Evolutionary conservation across 2,329 filamentous ascomycete species (phyloP).

Genomic region (Microdochium trichocladiopsis): DNA sequence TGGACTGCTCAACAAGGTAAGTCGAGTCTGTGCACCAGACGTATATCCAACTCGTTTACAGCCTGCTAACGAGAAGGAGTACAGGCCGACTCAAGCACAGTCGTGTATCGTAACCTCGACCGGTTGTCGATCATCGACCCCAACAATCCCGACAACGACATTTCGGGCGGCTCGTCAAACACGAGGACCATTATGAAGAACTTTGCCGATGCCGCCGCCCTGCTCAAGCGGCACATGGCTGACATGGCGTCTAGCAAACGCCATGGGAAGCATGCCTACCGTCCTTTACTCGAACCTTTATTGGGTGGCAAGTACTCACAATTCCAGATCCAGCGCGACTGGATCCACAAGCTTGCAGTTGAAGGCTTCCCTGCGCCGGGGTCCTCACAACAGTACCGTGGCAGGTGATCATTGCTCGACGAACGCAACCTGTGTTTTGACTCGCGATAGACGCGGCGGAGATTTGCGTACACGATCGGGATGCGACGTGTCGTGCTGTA

Average conservation of each 20-base stretch:
- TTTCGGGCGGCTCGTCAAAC: conserved; percentile 76
- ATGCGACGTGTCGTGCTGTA: too few relatives aligned
- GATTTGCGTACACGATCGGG: not conserved
- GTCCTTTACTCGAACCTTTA: conserved; percentile 58
- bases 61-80: conserved; percentile 7
- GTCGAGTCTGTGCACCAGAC: conserved; percentile 17
- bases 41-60: too few relatives aligned
- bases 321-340: conserved; percentile 60
- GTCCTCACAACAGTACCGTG: not conserved
- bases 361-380: not conserved
- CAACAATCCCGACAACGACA: conserved; percentile 78
- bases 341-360: not conserved
- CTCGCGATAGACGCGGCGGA: not conserved
- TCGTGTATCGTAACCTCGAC: conserved; percentile 53
- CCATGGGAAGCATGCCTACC: conserved; percentile 23
- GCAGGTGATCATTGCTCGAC: not conserved
- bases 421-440: not conserved
- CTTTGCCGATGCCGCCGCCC: conserved; percentile 59
- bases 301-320: conserved; percentile 73
- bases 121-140: conserved; percentile 88
- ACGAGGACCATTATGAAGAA: conserved; percentile 58
- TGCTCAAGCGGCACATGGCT: conserved; percentile 51
- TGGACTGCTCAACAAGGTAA: conserved; percentile 69
- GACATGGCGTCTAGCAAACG: conserved; percentile 30
- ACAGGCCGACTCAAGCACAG: conserved; percentile 33